These are phyloP conservation scores for Botryosphaeria dothidea DNA, from an alignment of 2,329 filamentous ascomycete genomes.

Conservation along the genomic window DNA sequence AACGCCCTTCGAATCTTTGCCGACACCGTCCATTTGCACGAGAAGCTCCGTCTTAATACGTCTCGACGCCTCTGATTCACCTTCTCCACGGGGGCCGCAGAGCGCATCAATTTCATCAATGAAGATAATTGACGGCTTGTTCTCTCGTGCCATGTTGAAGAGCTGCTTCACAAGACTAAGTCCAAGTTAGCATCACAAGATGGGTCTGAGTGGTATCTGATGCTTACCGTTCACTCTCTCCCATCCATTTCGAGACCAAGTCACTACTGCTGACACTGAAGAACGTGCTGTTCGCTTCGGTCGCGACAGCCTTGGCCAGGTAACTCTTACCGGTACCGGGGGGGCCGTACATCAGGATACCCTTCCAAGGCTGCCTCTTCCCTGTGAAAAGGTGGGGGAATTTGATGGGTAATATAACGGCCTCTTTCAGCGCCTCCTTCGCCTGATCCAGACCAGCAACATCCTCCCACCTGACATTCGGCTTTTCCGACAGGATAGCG, in stretches of 20 bases:
- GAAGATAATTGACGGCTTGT: constrained; percentile 97
- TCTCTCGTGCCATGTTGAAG: constrained; percentile 97
- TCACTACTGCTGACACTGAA: constrained; percentile 98
- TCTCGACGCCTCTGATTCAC: constrained; percentile 94
- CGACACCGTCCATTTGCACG: constrained; percentile 99
- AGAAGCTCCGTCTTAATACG: constrained; percentile 98
- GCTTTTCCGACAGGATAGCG: constrained; percentile 91
- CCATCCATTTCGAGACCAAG: constrained; percentile 99
- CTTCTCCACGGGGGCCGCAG: constrained; percentile 88
- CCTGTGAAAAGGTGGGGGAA: constrained; percentile 96
- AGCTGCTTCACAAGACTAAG: constrained; percentile 87
- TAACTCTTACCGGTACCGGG: constrained; percentile 98
- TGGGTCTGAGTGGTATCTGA: background rate
- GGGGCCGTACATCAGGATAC: constrained; percentile 92
- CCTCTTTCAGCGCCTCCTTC: constrained; percentile 97
- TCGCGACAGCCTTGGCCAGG: constrained; percentile 94
- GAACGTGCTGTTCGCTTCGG: constrained; percentile 97
- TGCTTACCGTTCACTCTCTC: constrained; percentile 88
- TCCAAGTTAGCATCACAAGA: constrained; percentile 19
- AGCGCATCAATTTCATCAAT: constrained; percentile 98
- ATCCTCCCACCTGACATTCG: constrained; percentile 97
- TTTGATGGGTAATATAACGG: constrained; percentile 95
- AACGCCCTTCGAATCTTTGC: constrained; percentile 90
- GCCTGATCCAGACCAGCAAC: constrained; percentile 91
- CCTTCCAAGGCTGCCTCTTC: constrained; percentile 97